Percentiles rank a stretch among this genome's conserved stretches.
phyloP scores from a whole-genome alignment of 129 eudicot species.

The Pulicaria dysenterica region DNA sequence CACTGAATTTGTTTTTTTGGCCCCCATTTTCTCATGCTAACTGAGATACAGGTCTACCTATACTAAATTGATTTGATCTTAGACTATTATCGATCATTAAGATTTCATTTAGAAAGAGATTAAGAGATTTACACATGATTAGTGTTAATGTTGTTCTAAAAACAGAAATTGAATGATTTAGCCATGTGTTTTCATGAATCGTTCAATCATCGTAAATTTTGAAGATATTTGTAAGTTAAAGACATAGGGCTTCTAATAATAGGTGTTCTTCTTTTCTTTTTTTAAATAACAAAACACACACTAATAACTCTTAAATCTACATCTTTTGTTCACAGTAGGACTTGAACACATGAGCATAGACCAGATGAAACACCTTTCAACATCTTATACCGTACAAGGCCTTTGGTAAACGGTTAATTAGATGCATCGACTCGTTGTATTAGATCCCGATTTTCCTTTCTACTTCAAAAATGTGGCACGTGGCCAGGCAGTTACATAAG shows the following conservation, averaged over 20 bases:
- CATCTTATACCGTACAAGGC: too few relatives aligned
- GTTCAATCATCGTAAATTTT: slow-evolving; percentile 2
- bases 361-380: too few relatives aligned
- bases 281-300: too few relatives aligned
- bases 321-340: too few relatives aligned
- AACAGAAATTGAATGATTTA: slow-evolving; percentile 25
- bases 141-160: slow-evolving; percentile 35
- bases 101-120: slow-evolving; percentile 28
- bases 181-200: slow-evolving; percentile 22
- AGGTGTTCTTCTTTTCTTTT: too few relatives aligned
- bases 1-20: slow-evolving; percentile 2
- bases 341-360: too few relatives aligned
- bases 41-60: too few relatives aligned
- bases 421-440: slow-evolving; percentile 5
- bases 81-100: slow-evolving; percentile 13
- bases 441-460: slow-evolving; percentile 10
- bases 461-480: slow-evolving; percentile 4
- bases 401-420: too few relatives aligned
- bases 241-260: too few relatives aligned
- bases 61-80: neutral
- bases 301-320: too few relatives aligned
- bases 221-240: neutral
- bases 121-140: slow-evolving; percentile 27
- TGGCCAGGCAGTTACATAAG: slow-evolving; percentile 9
- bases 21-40: neutral